Evolutionary conservation across 768 basidiomycete genomes (phyloP).

Genomic region (Mycena chlorophos): DNA sequence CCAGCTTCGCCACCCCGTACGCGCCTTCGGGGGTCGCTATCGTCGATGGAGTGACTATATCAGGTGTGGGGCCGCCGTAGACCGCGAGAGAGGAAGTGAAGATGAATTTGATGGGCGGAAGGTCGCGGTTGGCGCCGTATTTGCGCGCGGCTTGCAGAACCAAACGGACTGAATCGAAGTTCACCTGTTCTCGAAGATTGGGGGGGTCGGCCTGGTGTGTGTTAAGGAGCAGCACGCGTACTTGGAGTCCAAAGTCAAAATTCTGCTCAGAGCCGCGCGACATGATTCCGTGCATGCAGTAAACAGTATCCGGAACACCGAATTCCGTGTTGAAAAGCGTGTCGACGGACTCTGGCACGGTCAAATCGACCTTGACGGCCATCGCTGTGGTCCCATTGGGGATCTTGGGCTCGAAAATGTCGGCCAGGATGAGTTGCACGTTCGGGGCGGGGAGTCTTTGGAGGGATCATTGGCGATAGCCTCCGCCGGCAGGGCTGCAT

Average conservation of each 20-base stretch:
- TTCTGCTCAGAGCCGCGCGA: slow-evolving; percentile 61
- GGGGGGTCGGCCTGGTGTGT: background rate
- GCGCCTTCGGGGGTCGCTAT: slow-evolving; percentile 56
- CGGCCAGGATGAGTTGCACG: slow-evolving; percentile 50
- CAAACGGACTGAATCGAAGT: slow-evolving; percentile 55
- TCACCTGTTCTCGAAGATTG: slow-evolving; percentile 38
- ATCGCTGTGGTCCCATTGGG: slow-evolving; percentile 33
- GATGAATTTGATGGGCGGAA: slow-evolving; percentile 50
- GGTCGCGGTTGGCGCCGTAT: slow-evolving; percentile 22
- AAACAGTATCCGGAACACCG: slow-evolving; percentile 45
- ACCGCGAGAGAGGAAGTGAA: slow-evolving; percentile 62
- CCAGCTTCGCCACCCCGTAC: slow-evolving; percentile 58
- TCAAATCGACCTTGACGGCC: slow-evolving; percentile 43
- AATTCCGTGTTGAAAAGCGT: slow-evolving; percentile 39
- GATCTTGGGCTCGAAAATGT: slow-evolving; percentile 43
- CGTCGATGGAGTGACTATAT: slow-evolving; percentile 47
- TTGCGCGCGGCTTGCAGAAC: slow-evolving; percentile 40
- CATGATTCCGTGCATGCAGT: slow-evolving; percentile 62
- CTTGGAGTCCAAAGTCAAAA: slow-evolving; percentile 56
- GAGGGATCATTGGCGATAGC: too few relatives aligned
- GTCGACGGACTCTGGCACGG: slow-evolving; percentile 36
- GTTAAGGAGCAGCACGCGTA: slow-evolving; percentile 10
- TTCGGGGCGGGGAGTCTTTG: too few relatives aligned
- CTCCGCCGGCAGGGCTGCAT: too few relatives aligned
- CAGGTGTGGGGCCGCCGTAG: slow-evolving; percentile 54